These are phyloP conservation scores for Fusarium newnesense DNA, from an alignment of 2,329 filamentous ascomycete genomes.

Conservation along the genomic window DNA sequence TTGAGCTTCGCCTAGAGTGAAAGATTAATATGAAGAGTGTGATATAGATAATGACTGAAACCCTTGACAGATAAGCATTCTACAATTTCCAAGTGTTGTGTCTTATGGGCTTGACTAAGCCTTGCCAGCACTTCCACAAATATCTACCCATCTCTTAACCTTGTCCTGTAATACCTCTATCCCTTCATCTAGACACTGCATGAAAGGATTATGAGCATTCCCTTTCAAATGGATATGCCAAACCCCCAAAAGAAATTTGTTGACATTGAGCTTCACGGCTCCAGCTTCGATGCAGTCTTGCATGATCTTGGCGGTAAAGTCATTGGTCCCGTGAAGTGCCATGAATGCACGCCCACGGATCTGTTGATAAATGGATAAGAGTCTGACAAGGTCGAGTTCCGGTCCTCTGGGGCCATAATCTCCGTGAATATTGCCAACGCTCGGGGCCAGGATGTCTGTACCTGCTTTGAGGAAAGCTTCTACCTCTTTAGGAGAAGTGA, in stretches of 20 bases:
- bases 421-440: slow-evolving; percentile 81
- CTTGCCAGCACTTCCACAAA: slow-evolving; percentile 32
- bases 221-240: slow-evolving; percentile 19
- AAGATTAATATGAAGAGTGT: not conserved
- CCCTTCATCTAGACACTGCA: slow-evolving; percentile 23
- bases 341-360: slow-evolving; percentile 53
- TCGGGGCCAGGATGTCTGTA: slow-evolving; percentile 78
- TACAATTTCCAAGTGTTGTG: not conserved
- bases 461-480: slow-evolving; percentile 76
- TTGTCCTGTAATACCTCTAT: slow-evolving; percentile 25
- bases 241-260: slow-evolving; percentile 59
- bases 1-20: no score
- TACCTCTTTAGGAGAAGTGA: slow-evolving; percentile 76
- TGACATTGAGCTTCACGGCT: slow-evolving; percentile 68
- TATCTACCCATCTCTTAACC: slow-evolving; percentile 33
- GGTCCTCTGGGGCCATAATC: slow-evolving; percentile 75
- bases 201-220: slow-evolving; percentile 5
- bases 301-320: slow-evolving; percentile 62
- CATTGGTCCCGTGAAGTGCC: slow-evolving; percentile 68
- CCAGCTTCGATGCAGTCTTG: slow-evolving; percentile 61
- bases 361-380: slow-evolving; percentile 49
- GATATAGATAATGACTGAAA: not conserved
- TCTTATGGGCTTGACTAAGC: not conserved
- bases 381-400: slow-evolving; percentile 62
- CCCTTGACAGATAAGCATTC: no score